Evolutionary conservation across 1,139 yeast species (phyloP), one percentile per base, ranked within the genome.

Genomic region (Candida pseudoviswanathii): DNA sequence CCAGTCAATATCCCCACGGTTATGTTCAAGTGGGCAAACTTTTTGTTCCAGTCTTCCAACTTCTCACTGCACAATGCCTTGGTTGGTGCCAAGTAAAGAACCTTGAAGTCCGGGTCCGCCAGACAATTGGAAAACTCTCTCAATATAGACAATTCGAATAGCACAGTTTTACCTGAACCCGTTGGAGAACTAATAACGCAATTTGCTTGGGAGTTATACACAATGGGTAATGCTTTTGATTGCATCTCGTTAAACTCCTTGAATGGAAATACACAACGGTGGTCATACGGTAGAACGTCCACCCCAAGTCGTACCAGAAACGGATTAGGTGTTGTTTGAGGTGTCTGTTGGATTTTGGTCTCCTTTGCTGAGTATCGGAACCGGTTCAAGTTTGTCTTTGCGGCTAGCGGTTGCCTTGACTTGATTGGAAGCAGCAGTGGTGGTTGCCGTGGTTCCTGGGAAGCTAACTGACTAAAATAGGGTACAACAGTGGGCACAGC

Each of bases 161-260:
- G 57, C 0, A 74, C 84, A 0, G 85, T 80, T 56, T 81, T 81
- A 0, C 85, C 85, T 1, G 84, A 78, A 0, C 85, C 85, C 0
- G 85, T 78, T 0, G 85, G 85, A 2, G 84, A 68, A 37, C 81
- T 71, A 10, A 81, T 64, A 1, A 81, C 77, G 52, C 78, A 73
- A 52, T 78, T 81, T 21, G 63, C 54, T n/a, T 63, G 57, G 2
- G 60, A 46, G 2, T 66, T 55, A 55, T 70, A 80, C 2, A 80
- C 53, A 0, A 51, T 32, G 1, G 63, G 50, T 52, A 77, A 79
- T 2, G 79, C 70, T 43, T 63, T 66, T 0, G 81, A 68, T 59
- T 81, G 85, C 82, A 81, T 78, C 48, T 58, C 63, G 53, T 81
- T 81, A 56, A 81, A 80, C 9, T 58, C 43, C 1, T 56, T 29